phyloP scores from a whole-genome alignment of 2,329 filamentous ascomycete species.

The Aphanocladium album region DNA sequence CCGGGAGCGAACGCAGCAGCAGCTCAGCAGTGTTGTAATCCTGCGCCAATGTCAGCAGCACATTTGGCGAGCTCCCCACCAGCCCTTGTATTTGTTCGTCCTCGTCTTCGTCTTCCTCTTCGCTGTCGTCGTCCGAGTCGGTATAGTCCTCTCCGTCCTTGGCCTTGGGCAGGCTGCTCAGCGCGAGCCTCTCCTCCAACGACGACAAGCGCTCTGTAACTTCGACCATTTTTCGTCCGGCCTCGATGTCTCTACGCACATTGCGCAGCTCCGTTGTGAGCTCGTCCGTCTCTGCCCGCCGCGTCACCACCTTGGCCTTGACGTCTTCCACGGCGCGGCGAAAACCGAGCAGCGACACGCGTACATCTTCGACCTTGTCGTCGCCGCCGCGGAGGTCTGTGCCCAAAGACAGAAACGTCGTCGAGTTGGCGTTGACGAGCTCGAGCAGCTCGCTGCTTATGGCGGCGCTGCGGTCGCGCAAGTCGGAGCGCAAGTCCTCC shows the following conservation, averaged over 20 bases:
- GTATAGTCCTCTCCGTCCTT: constrained; percentile 9
- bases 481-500: constrained; percentile 82
- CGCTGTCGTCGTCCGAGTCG: constrained; percentile 15
- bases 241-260: constrained; percentile 60
- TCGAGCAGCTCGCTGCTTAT: constrained; percentile 86
- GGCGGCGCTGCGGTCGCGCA: constrained; percentile 72
- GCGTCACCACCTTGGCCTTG: constrained; percentile 57
- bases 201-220: constrained; percentile 57
- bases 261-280: constrained; percentile 62
- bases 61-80: constrained; percentile 42
- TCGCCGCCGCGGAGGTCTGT: constrained; percentile 79
- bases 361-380: constrained; percentile 84
- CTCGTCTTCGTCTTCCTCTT: constrained; percentile 36
- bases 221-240: constrained; percentile 59
- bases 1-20: constrained; percentile 39
- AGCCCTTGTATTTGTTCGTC: constrained; percentile 30
- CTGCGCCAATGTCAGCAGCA: constrained; percentile 39
- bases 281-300: constrained; percentile 56
- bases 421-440: constrained; percentile 92
- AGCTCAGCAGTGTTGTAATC: constrained; percentile 40
- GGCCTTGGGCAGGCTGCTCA: constrained; percentile 35
- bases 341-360: constrained; percentile 82
- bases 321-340: constrained; percentile 74
- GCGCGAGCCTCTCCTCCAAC: constrained; percentile 58
- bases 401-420: constrained; percentile 81